Percentiles rank a stretch among this genome's conserved stretches.
Conservation (phyloP, 2,329 filamentous ascomycete genomes). For the Fusarium caatingaense region DNA sequence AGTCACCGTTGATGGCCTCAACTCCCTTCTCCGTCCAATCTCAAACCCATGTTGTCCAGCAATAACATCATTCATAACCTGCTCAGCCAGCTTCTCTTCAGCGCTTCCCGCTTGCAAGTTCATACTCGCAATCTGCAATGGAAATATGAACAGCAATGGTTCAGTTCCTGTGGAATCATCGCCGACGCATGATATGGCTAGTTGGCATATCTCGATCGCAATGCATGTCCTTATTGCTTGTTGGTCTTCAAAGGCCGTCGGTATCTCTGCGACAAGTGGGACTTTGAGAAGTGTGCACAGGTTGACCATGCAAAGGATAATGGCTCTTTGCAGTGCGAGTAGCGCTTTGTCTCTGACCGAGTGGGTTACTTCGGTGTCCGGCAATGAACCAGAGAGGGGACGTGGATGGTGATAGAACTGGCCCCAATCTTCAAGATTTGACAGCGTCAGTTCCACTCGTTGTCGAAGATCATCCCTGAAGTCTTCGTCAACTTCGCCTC, state of each 20-base stretch:
- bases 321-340: slow-evolving; percentile 10
- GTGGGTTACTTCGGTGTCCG: rapidly evolving
- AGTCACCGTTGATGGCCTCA: not conserved
- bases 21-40: slow-evolving; percentile 17
- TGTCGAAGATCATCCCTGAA: not conserved
- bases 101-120: not conserved
- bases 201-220: slow-evolving; percentile 18
- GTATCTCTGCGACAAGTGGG: not conserved
- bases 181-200: not conserved
- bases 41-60: slow-evolving; percentile 20
- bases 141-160: slow-evolving; percentile 17
- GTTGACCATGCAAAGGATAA: slow-evolving; percentile 14
- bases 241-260: not conserved
- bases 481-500: not conserved
- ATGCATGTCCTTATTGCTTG: not conserved
- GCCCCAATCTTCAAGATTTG: slow-evolving; percentile 9
- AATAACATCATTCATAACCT: slow-evolving; percentile 20
- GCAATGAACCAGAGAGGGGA: not conserved
- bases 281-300: not conserved
- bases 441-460: slow-evolving; percentile 1
- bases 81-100: slow-evolving; percentile 13
- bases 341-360: not conserved
- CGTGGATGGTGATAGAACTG: slow-evolving; percentile 4
- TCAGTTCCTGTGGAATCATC: not conserved
- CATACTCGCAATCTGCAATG: slow-evolving; percentile 14